Percentiles rank a stretch among this genome's conserved stretches.
Conservation (phyloP, 2,329 filamentous ascomycete genomes). For the Colletotrichum navitas region DNA sequence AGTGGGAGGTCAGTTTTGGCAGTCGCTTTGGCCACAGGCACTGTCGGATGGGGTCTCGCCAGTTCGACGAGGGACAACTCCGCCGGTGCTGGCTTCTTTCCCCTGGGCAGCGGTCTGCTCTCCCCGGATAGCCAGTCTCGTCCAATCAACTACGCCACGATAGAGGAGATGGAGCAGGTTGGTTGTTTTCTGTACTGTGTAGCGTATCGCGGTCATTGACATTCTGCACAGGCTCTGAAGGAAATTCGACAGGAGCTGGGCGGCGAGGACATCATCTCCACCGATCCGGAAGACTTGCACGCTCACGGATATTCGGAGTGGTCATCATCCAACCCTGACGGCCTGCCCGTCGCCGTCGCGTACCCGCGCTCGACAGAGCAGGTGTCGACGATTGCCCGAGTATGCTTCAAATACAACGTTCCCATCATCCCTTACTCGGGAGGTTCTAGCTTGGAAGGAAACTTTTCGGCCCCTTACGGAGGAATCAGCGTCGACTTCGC, state of each 20-base stretch:
- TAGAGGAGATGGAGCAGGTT: slow-evolving; percentile 52
- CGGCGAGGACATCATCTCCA: slow-evolving; percentile 70
- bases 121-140: slow-evolving; percentile 47
- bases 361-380: slow-evolving; percentile 73
- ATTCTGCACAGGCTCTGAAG: slow-evolving; percentile 61
- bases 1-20: slow-evolving; percentile 52
- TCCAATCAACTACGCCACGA: slow-evolving; percentile 54
- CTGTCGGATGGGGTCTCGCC: slow-evolving; percentile 58
- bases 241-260: slow-evolving; percentile 64
- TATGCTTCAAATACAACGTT: slow-evolving; percentile 83
- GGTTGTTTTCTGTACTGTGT: slow-evolving; percentile 19
- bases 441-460: slow-evolving; percentile 88
- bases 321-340: slow-evolving; percentile 72
- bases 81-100: slow-evolving; percentile 27
- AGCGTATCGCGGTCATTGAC: background rate
- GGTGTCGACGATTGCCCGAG: slow-evolving; percentile 70
- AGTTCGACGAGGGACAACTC: slow-evolving; percentile 44
- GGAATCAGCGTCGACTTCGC: slow-evolving; percentile 92
- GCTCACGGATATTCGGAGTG: slow-evolving; percentile 77
- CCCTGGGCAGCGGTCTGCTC: slow-evolving; percentile 45
- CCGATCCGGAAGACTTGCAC: slow-evolving; percentile 71
- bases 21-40: slow-evolving; percentile 55
- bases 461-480: slow-evolving; percentile 88
- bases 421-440: slow-evolving; percentile 91
- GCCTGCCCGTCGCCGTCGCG: slow-evolving; percentile 72